phyloP scores from a whole-genome alignment of 2,329 filamentous ascomycete genomes.

The Neodidymelliopsis sp. region DNA sequence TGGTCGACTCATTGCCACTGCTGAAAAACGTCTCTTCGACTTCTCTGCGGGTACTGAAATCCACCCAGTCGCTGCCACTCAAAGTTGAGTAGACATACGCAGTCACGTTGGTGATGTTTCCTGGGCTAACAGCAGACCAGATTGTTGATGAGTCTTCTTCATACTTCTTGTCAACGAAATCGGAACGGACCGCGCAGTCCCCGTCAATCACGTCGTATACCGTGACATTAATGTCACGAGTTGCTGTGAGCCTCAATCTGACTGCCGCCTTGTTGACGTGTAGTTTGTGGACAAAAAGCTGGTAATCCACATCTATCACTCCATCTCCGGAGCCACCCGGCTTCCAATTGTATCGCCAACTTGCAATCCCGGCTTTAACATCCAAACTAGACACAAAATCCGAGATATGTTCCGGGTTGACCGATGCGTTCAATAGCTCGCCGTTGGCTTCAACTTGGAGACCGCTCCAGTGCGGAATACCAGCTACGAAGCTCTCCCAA shows the following conservation, averaged over 20 bases:
- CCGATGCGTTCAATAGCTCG: slow-evolving; percentile 66
- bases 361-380: slow-evolving; percentile 67
- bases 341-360: slow-evolving; percentile 72
- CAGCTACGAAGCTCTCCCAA: slow-evolving; percentile 73
- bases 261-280: slow-evolving; percentile 68
- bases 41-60: slow-evolving; percentile 52
- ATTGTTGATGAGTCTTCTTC: slow-evolving; percentile 63
- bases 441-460: slow-evolving; percentile 64
- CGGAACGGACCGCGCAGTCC: slow-evolving; percentile 69
- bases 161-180: slow-evolving; percentile 63
- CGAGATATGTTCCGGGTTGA: slow-evolving; percentile 65
- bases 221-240: slow-evolving; percentile 61
- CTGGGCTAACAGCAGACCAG: slow-evolving; percentile 70
- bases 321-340: slow-evolving; percentile 54
- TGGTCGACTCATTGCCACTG: slow-evolving; percentile 65
- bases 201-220: slow-evolving; percentile 74
- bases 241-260: slow-evolving; percentile 65
- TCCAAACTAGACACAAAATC: slow-evolving; percentile 68
- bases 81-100: slow-evolving; percentile 65
- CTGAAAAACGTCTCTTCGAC: slow-evolving; percentile 60
- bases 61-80: slow-evolving; percentile 55
- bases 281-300: slow-evolving; percentile 71
- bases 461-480: slow-evolving; percentile 73
- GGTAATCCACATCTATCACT: slow-evolving; percentile 67
- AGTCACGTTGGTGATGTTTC: slow-evolving; percentile 67